phyloP scores from a whole-genome alignment of 192 early-diverging fungal genomes.

The Mortierella alpina region DNA sequence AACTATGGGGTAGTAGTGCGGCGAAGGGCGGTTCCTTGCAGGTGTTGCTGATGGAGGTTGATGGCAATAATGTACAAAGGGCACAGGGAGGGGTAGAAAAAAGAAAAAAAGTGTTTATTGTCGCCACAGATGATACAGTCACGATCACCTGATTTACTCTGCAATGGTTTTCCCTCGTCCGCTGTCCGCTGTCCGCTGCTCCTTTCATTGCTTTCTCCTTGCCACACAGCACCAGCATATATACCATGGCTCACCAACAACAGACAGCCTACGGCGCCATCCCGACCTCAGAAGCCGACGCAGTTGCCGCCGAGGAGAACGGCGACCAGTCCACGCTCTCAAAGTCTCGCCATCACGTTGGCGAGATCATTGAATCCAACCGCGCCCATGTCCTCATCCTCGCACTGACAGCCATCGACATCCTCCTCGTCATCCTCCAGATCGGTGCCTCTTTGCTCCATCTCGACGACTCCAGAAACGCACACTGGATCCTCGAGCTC shows the following conservation, averaged over 20 bases:
- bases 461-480: constrained; percentile 31
- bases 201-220: background rate
- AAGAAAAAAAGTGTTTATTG: background rate
- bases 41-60: too few species aligned
- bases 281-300: constrained; percentile 11
- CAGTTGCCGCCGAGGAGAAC: background rate
- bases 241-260: background rate
- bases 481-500: constrained; percentile 50
- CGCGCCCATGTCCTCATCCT: constrained; percentile 47
- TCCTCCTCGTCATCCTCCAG: constrained; percentile 47
- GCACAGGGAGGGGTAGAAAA: too few species aligned
- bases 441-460: constrained; percentile 45
- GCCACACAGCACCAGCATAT: background rate
- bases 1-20: too few species aligned
- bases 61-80: too few species aligned
- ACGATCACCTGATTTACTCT: too few species aligned
- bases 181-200: background rate
- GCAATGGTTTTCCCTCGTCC: background rate
- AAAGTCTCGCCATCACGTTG: constrained; percentile 21
- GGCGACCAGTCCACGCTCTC: constrained; percentile 3
- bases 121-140: background rate
- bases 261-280: constrained; percentile 39
- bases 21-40: too few species aligned
- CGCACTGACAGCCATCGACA: constrained; percentile 37
- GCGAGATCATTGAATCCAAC: constrained; percentile 45